Conservation (phyloP, 345 rosid genomes). For the Stellera chamaejasme region DNA sequence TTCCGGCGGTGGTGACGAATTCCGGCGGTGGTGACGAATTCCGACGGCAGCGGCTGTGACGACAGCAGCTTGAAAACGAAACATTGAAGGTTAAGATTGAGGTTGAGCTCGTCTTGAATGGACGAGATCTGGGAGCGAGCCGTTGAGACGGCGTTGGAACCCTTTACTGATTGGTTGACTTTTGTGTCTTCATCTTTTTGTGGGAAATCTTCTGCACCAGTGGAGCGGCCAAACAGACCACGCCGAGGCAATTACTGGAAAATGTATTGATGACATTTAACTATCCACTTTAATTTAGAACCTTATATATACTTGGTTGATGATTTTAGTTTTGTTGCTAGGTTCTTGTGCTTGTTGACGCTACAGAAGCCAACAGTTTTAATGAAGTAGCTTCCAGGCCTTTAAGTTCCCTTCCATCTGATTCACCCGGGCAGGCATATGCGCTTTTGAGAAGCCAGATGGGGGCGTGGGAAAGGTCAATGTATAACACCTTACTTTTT, state of each 20-base stretch:
- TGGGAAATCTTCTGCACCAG: slow-evolving; percentile 71
- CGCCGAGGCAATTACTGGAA: slow-evolving; percentile 87
- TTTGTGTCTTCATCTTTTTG: slow-evolving; percentile 14
- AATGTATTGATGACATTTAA: slow-evolving; percentile 40
- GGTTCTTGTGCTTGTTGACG: slow-evolving; percentile 85
- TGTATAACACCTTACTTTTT: slow-evolving; percentile 25
- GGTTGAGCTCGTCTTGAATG: slow-evolving; percentile 28
- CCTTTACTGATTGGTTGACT: slow-evolving; percentile 6
- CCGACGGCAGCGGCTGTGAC: no score
- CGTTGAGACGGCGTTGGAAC: slow-evolving; percentile 24
- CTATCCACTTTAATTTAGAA: not conserved
- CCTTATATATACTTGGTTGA: slow-evolving; percentile 6
- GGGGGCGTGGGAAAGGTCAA: slow-evolving; percentile 85
- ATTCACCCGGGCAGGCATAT: slow-evolving; percentile 87
- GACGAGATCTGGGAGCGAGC: slow-evolving; percentile 86
- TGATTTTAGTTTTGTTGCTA: slow-evolving; percentile 26
- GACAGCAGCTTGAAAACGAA: no score
- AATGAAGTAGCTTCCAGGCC: slow-evolving; percentile 60
- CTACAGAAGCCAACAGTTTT: slow-evolving; percentile 89
- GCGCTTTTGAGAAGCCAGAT: slow-evolving; percentile 85
- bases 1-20: no score
- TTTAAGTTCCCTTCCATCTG: slow-evolving; percentile 76
- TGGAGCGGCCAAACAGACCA: slow-evolving; percentile 97
- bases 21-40: no score
- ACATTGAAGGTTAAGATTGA: slow-evolving; percentile 15